phyloP scores from a whole-genome alignment of 2,329 filamentous ascomycete genomes.

The Gnomoniopsis smithogilvyi region DNA sequence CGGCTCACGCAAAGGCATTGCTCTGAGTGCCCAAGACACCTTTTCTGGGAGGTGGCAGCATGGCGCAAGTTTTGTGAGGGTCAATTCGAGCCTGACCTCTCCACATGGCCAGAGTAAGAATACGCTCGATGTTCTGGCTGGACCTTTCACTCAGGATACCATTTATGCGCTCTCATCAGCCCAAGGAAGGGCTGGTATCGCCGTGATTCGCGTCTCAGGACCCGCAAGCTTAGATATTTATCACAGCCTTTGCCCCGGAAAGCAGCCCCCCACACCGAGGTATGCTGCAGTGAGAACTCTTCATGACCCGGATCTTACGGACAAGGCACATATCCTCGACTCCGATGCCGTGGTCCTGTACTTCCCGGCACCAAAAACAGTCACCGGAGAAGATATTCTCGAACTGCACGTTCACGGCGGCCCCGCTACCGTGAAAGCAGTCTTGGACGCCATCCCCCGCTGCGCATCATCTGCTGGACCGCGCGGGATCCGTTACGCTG shows the following conservation, averaged over 20 bases:
- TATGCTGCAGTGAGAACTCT: constrained; percentile 73
- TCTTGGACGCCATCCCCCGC: constrained; percentile 70
- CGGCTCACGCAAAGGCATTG: not conserved
- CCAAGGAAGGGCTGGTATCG: constrained; percentile 82
- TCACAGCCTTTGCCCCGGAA: constrained; percentile 45
- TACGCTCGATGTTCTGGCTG: constrained; percentile 7
- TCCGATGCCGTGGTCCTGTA: constrained; percentile 76
- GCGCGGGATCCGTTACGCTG: constrained; percentile 71
- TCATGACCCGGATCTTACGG: constrained; percentile 44
- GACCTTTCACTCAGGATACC: constrained; percentile 48
- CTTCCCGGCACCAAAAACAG: constrained; percentile 77
- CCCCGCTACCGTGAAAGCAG: constrained; percentile 80
- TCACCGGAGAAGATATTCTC: constrained; percentile 88
- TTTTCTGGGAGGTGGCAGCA: not conserved
- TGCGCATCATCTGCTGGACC: constrained; percentile 21
- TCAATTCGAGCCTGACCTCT: not conserved
- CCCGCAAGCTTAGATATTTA: constrained; percentile 66
- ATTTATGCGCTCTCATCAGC: constrained; percentile 93
- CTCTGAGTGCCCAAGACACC: not conserved
- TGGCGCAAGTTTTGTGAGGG: not conserved
- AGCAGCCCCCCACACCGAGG: constrained; percentile 42
- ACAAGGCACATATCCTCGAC: constrained; percentile 60
- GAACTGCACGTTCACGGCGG: constrained; percentile 96
- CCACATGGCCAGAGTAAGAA: not conserved
- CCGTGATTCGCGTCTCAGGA: constrained; percentile 84